These are phyloP conservation scores for Naegleria fowleri DNA, from an alignment of 208 protist genomes.

Conservation along the genomic window DNA sequence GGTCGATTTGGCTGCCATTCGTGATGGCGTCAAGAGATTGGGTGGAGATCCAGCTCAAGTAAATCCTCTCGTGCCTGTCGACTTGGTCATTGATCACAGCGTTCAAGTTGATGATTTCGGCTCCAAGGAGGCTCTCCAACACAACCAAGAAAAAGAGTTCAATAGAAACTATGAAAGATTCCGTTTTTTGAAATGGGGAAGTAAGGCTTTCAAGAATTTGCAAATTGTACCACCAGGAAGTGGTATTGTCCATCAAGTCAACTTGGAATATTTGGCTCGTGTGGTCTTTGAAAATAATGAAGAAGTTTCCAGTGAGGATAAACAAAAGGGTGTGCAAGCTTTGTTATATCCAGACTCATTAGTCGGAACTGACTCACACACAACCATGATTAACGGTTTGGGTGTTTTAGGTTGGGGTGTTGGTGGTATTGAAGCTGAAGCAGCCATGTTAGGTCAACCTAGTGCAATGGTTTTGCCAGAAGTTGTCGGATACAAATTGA, in stretches of 20 bases:
- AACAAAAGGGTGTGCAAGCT: not conserved
- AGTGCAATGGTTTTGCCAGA: conserved; percentile 87
- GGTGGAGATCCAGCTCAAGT: conserved; percentile 81
- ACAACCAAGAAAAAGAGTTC: conserved; percentile 88
- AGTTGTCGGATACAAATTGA: conserved; percentile 88
- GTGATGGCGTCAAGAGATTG: conserved; percentile 77
- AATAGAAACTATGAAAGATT: conserved; percentile 89
- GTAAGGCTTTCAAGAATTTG: conserved; percentile 84
- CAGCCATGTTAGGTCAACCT: conserved; percentile 88
- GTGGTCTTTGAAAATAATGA: conserved; percentile 79
- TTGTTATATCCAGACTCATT: conserved; percentile 92
- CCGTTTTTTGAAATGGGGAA: conserved; percentile 93
- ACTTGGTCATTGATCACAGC: conserved; percentile 93
- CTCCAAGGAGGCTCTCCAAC: conserved; percentile 60
- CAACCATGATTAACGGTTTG: conserved; percentile 93
- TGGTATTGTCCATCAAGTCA: conserved; percentile 95
- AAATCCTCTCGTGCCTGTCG: conserved; percentile 89
- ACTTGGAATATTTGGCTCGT: conserved; percentile 90
- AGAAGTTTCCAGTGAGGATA: not conserved
- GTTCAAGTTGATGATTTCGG: conserved; percentile 81
- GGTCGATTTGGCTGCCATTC: conserved; percentile 90
- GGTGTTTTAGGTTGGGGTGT: conserved; percentile 89
- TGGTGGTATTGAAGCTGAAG: conserved; percentile 93
- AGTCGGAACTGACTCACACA: conserved; percentile 92
- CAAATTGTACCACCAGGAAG: conserved; percentile 88